Conservation (phyloP, 345 rosid genomes). For the Fremontodendron californicum region DNA sequence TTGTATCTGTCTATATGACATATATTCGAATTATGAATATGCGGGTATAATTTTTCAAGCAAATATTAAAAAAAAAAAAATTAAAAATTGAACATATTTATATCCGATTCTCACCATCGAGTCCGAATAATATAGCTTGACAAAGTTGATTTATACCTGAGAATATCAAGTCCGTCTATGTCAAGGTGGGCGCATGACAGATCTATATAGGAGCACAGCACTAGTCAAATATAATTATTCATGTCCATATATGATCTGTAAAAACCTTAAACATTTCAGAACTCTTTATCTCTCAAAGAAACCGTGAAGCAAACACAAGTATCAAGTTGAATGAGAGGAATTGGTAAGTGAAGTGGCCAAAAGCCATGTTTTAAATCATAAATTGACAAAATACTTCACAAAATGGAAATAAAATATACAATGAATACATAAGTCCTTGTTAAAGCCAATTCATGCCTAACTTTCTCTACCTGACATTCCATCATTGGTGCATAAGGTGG, state of each 20-base stretch:
- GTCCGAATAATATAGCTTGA: too few species aligned
- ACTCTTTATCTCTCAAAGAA: neutral
- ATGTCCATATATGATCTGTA: neutral
- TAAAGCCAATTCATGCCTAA: constrained; percentile 13
- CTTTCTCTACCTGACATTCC: constrained; percentile 15
- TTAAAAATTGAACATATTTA: too few species aligned
- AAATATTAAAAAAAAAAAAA: too few species aligned
- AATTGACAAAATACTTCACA: neutral
- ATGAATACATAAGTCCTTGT: neutral
- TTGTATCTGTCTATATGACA: too few species aligned
- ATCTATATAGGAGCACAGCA: neutral
- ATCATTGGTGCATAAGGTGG: constrained; percentile 16
- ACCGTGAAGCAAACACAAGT: neutral
- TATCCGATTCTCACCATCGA: too few species aligned
- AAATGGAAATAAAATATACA: neutral
- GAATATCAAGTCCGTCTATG: neutral
- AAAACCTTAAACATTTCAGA: neutral
- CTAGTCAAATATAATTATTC: neutral
- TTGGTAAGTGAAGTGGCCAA: neutral
- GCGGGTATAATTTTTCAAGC: too few species aligned
- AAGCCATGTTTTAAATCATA: neutral
- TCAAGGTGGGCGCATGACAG: neutral
- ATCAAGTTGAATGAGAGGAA: neutral
- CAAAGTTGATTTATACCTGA: neutral
- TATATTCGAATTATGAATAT: too few species aligned